Evolutionary conservation across 495 filamentous ascomycete genomes (phyloP), one percentile per base, ranked within the genome.

Genomic region (Tuber aestivum): DNA sequence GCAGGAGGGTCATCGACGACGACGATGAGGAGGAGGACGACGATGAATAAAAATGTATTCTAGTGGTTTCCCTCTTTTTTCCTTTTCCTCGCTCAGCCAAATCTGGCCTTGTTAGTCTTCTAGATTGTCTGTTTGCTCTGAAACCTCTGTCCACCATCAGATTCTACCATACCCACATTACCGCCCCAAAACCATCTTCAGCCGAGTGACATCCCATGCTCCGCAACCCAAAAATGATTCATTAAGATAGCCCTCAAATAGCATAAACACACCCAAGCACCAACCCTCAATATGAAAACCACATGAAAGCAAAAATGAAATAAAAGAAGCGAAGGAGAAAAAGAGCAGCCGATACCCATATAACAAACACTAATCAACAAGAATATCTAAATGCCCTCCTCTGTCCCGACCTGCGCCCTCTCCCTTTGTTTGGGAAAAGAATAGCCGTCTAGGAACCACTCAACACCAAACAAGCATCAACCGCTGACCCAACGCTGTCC

Each of bases 401-500:
- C 69, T 73, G 70, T 27, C 41, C 65, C 41, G 65, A 73, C 69
- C 76, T 14, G 35, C 70, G 7, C n/a, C 32, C 21, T 42, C 40
- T 38, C 16, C 71, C 41, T 48, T 27, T 42, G 35, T 68, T 44
- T 27, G 38, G 38, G 38, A 73, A 41, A 73, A 40, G 45, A 16
- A 73, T 70, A n/a, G 41, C 37, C 37, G 20, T 16, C 41, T 73
- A 56, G 27, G 48, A 68, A 56, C 72, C 73, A 70, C 81, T 82
- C 70, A 83, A 75, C 76, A 77, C 79, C 76, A 83, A 79, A 81
- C 82, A 83, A 56, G 81, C 82, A 76, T 83, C 82, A 68, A 83
- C 81, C 41, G 82, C 82, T 18, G 72, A 70, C 38, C 81, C 77
- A 75, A 83, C 79, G 73, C 81, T 83, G 78, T 70, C 72, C 61